A percentile compares a stretch with the other conserved stretches of the same genome.
phyloP scores from a whole-genome alignment of 805 yeast genomes.

The Wickerhamomyces chambardii region DNA sequence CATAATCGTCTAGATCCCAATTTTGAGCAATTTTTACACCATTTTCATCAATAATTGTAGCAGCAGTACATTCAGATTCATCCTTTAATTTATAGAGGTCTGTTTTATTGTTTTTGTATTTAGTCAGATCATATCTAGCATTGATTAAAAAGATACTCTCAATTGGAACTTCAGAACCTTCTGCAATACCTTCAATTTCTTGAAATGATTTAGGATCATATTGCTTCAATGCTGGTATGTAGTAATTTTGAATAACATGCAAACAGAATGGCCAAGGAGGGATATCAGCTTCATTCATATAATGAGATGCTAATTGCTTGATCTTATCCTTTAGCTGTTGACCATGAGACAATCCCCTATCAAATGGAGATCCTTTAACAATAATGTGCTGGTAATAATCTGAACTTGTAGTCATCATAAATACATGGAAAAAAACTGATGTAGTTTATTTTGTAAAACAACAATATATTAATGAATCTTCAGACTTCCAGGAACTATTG shows the following conservation, averaged over 20 bases:
- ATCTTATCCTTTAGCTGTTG: slow-evolving; percentile 6
- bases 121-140: slow-evolving; percentile 8
- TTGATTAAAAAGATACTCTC: slow-evolving; percentile 7
- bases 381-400: slow-evolving; percentile 3
- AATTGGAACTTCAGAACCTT: slow-evolving; percentile 5
- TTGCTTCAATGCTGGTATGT: slow-evolving; percentile 7
- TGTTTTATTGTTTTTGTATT: slow-evolving; percentile 5
- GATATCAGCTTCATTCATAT: slow-evolving; percentile 6
- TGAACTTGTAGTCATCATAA: not conserved
- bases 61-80: slow-evolving; percentile 8
- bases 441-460: no score
- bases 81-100: slow-evolving; percentile 6
- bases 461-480: no score
- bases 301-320: slow-evolving; percentile 4
- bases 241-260: slow-evolving; percentile 6
- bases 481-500: no score
- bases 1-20: slow-evolving; percentile 8
- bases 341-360: slow-evolving; percentile 8
- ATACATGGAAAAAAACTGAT: no score
- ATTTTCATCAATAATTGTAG: slow-evolving; percentile 7
- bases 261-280: slow-evolving; percentile 7
- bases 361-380: slow-evolving; percentile 6
- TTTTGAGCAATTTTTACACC: slow-evolving; percentile 9
- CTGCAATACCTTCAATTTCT: slow-evolving; percentile 6
- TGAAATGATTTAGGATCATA: slow-evolving; percentile 3